Evolutionary conservation across 371 early-diverging fungal species (phyloP).

Genomic region (Entomophthora muscae): DNA sequence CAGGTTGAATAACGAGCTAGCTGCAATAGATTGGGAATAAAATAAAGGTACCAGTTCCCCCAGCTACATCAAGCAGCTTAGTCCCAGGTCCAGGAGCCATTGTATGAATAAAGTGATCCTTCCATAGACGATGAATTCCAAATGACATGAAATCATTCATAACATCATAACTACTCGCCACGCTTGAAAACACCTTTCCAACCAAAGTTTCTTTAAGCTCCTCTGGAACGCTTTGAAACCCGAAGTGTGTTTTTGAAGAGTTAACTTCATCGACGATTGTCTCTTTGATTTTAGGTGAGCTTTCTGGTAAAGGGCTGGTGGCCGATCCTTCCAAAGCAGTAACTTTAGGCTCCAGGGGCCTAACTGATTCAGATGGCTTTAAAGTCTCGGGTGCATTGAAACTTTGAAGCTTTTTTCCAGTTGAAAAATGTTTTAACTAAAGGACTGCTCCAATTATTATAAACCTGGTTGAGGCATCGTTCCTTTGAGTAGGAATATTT

Average conservation of each 20-base stretch:
- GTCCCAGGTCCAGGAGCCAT: conserved; percentile 76
- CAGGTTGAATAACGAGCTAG: too few relatives aligned
- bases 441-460: too few relatives aligned
- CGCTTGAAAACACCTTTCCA: conserved; percentile 75
- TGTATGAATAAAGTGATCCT: conserved; percentile 69
- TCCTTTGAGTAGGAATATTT: too few relatives aligned
- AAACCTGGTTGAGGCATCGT: too few relatives aligned
- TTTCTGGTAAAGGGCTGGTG: too few relatives aligned
- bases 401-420: neutral
- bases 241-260: conserved; percentile 60
- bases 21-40: neutral
- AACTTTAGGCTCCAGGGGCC: neutral
- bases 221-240: conserved; percentile 70
- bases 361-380: neutral
- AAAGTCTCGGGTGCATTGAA: neutral
- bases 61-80: conserved; percentile 86
- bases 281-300: too few relatives aligned
- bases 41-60: conserved; percentile 73
- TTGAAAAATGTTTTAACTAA: too few relatives aligned
- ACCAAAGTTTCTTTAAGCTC: conserved; percentile 68
- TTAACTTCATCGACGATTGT: neutral
- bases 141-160: conserved; percentile 96
- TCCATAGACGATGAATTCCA: conserved; percentile 90
- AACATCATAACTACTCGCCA: conserved; percentile 83
- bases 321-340: neutral